A percentile compares a stretch with the other conserved stretches of the same genome.
Evolutionary conservation across 129 eudicot species (phyloP).

Genomic region (Arctium minus): DNA sequence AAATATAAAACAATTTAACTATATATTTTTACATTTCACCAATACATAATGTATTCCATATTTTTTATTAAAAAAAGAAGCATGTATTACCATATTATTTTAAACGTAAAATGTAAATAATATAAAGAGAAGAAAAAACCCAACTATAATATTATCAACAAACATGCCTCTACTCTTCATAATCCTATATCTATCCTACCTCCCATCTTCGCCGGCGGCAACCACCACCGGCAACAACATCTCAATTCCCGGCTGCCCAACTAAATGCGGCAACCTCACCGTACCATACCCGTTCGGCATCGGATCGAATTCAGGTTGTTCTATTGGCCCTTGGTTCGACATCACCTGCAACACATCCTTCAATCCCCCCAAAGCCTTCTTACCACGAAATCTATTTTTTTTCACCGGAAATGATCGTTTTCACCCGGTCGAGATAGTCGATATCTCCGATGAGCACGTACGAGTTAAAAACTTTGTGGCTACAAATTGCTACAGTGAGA

Average conservation of each 20-base stretch:
- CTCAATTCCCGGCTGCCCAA: slow-evolving; percentile 25
- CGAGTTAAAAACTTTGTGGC: neutral
- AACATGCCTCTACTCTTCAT: neutral
- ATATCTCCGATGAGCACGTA: slow-evolving; percentile 16
- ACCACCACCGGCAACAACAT: neutral
- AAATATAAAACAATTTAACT: no score
- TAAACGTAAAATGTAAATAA: no score
- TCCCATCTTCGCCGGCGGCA: neutral
- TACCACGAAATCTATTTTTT: neutral
- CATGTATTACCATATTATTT: no score
- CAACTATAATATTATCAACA: neutral
- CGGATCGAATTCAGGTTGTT: slow-evolving; percentile 12
- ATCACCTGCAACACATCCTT: slow-evolving; percentile 27
- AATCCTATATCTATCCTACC: neutral
- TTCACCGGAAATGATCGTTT: neutral
- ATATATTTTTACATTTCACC: no score
- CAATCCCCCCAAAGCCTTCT: slow-evolving; percentile 24
- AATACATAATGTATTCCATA: no score
- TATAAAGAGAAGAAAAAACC: neutral
- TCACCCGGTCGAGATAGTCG: neutral
- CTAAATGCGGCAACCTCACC: slow-evolving; percentile 26
- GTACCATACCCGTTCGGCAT: slow-evolving; percentile 35
- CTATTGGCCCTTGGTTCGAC: slow-evolving; percentile 17
- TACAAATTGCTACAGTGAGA: neutral
- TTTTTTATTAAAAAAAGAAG: no score